Conservation (phyloP, 139 green algal species). For the Chlamydomonas incerta region DNA sequence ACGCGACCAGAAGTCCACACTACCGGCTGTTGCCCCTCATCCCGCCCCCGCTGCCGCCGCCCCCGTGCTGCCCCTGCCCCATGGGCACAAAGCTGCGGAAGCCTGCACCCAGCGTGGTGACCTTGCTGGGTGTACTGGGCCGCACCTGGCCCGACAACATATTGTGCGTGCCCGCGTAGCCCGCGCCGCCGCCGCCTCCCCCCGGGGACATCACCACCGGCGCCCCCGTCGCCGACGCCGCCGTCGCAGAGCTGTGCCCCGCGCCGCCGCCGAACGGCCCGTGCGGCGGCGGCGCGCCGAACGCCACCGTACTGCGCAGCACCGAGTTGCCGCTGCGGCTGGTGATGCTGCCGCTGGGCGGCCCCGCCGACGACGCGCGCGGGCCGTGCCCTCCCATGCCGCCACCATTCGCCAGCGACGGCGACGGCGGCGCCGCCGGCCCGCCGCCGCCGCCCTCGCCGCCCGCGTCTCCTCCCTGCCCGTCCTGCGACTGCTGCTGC, state of each 20-base stretch:
- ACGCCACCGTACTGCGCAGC: background rate
- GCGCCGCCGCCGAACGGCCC: too few species aligned
- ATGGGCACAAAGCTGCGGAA: slow-evolving; percentile 48
- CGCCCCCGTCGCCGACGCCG: too few species aligned
- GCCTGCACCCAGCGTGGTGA: slow-evolving; percentile 44
- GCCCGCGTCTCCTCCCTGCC: background rate
- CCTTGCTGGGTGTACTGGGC: slow-evolving; percentile 30
- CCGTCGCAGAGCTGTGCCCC: background rate
- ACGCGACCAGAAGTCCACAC: too few species aligned
- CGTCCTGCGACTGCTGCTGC: background rate
- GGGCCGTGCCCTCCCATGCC: too few species aligned
- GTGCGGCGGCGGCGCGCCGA: too few species aligned
- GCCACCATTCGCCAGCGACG: background rate
- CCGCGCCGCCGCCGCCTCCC: too few species aligned
- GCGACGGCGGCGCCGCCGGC: background rate
- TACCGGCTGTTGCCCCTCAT: background rate
- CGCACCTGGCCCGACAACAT: slow-evolving; percentile 25
- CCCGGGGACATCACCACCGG: too few species aligned
- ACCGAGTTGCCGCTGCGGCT: background rate
- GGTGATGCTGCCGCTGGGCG: too few species aligned
- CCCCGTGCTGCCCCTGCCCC: background rate
- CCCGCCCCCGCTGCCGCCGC: background rate
- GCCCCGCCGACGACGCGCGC: background rate
- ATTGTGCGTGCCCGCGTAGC: too few species aligned
- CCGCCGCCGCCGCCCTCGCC: background rate